Percentiles rank a stretch among this genome's conserved stretches.
phyloP scores from a whole-genome alignment of 371 early-diverging fungal genomes.

The Rhizomucor miehei region DNA sequence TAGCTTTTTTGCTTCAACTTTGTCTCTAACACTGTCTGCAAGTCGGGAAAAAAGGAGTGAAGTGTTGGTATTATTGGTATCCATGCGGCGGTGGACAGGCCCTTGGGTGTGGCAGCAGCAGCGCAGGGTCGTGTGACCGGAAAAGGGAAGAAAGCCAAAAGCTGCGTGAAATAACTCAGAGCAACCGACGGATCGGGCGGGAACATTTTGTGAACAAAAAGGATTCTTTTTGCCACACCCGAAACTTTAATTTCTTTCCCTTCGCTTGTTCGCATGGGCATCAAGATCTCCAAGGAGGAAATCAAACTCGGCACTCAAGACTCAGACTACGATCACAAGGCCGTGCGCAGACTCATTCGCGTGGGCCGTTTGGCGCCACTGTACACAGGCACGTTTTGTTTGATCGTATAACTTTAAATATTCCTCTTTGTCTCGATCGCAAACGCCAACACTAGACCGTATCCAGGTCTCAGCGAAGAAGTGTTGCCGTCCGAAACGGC shows the following conservation, averaged over 20 bases:
- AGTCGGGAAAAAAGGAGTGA: slow-evolving; percentile 10
- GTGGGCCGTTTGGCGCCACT: slow-evolving; percentile 81
- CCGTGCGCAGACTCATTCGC: slow-evolving; percentile 66
- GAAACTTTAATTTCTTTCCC: too few relatives aligned
- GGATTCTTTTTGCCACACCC: too few relatives aligned
- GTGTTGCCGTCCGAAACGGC: too few relatives aligned
- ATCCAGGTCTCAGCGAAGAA: background rate
- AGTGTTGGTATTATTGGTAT: background rate
- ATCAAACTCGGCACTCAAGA: background rate
- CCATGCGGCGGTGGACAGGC: slow-evolving; percentile 5
- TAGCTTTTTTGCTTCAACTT: slow-evolving; percentile 37
- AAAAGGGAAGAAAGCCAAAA: too few relatives aligned
- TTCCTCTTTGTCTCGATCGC: too few relatives aligned
- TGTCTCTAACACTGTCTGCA: slow-evolving; percentile 25
- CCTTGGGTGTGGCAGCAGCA: too few relatives aligned
- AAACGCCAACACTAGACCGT: slow-evolving; percentile 3
- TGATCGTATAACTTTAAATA: slow-evolving; percentile 1
- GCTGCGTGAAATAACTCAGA: too few relatives aligned
- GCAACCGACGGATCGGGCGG: too few relatives aligned
- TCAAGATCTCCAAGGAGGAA: slow-evolving; percentile 5
- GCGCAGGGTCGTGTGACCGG: too few relatives aligned
- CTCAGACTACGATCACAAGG: slow-evolving; percentile 22
- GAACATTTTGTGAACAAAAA: too few relatives aligned
- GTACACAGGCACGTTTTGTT: slow-evolving; percentile 62
- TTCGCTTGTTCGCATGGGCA: background rate